Evolutionary conservation across 148 eudicot species (phyloP).

Genomic region (Drosera capensis): DNA sequence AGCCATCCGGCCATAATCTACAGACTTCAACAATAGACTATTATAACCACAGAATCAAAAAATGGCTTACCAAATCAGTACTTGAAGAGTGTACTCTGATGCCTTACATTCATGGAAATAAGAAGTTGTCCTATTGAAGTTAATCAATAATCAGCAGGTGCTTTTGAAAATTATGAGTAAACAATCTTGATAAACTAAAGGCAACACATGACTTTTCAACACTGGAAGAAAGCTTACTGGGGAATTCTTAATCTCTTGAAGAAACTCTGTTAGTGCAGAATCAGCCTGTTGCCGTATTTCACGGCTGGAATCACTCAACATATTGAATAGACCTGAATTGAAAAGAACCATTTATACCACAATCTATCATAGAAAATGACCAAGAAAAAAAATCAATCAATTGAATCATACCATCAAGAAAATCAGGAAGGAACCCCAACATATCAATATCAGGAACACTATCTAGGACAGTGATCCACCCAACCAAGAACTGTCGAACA

Average conservation of each 20-base stretch:
- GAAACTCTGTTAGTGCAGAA: constrained; percentile 94
- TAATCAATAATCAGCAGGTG: neutral
- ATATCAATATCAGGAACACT: constrained; percentile 98
- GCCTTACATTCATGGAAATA: neutral
- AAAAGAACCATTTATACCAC: neutral
- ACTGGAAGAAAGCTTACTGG: constrained; percentile 45
- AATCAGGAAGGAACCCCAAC: constrained; percentile 99
- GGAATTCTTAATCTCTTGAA: constrained; percentile 90
- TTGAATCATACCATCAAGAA: constrained; percentile 79
- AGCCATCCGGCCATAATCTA: constrained; percentile 99
- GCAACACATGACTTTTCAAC: neutral
- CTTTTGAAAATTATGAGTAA: neutral
- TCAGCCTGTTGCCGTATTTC: constrained; percentile 98
- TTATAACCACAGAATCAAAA: constrained; percentile 20
- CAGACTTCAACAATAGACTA: constrained; percentile 60
- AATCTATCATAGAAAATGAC: neutral
- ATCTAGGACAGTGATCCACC: constrained; percentile 97
- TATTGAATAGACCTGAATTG: constrained; percentile 80
- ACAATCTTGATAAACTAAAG: neutral
- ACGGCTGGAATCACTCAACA: constrained; percentile 91
- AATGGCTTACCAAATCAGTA: neutral
- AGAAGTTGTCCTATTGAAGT: no score
- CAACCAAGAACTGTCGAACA: constrained; percentile 97
- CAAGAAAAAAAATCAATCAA: neutral
- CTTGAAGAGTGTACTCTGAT: neutral